Evolutionary conservation across 2,329 filamentous ascomycete species (phyloP), one percentile per base, ranked within the genome.

Genomic region (Malbranchea zuffiana): DNA sequence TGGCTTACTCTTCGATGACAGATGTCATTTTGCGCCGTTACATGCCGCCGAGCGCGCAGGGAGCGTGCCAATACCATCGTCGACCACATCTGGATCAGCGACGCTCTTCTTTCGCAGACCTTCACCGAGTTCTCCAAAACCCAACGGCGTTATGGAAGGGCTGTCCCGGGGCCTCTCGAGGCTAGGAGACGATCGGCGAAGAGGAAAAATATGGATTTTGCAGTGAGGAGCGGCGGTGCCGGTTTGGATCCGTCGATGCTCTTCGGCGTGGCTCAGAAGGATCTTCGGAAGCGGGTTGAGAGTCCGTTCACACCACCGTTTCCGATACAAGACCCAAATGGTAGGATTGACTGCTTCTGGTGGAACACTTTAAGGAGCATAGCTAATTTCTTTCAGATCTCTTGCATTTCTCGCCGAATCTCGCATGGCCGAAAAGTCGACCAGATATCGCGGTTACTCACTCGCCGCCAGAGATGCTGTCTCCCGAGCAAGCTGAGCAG

Each of bases 81-180:
- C 21, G 58, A 64, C 27, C 50, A 62, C 43, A 47, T 66, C 13
- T 68, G 65, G 64, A 59, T 67, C 37, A 61, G 62, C 43, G 64
- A 68, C 36, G 62, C 63, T 32, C 44, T 65, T 15, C 55, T 68
- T 11, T 48, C 59, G 3, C 52, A 56, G 10, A 63, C 66, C 16
- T 75, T 74, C 55, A 58, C 63, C 36, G 66, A 62, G 29, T 65
- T 62, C 42, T 56, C 57, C 40, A 61, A 59, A 44, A 51, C 56
- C 26, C 63, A 66, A 41, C 62, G 65, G 50, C 67, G 74, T 44
- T 62, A 74, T 67, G 73, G 71, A 46, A 76, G 74, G 60, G 66
- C 66, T 45, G 69, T 75, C 3, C 75, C 75, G 7, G 75, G 75
- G 2, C 75, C 75, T 50, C 60, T 78, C 59, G 75, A 79, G 56